Conservation (phyloP, 805 yeast species). For the Hanseniaspora taiwanica region DNA sequence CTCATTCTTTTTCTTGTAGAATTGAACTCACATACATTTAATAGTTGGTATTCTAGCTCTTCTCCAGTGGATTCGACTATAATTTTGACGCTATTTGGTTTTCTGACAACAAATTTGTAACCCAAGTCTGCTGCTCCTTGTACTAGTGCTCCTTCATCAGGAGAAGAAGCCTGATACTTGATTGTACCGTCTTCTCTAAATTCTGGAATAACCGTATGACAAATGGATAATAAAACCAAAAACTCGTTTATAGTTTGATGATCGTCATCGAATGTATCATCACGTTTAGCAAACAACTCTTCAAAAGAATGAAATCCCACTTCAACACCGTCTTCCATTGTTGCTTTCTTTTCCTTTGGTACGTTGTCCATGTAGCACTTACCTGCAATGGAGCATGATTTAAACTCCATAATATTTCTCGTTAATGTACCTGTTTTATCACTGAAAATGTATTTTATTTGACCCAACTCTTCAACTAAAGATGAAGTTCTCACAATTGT, state of each 20-base stretch:
- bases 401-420: slow-evolving; percentile 92
- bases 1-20: slow-evolving; percentile 98
- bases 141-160: slow-evolving; percentile 97
- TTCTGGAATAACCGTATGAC: slow-evolving; percentile 98
- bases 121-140: slow-evolving; percentile 91
- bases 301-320: slow-evolving; percentile 65
- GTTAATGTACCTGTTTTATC: slow-evolving; percentile 97
- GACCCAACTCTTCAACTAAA: slow-evolving; percentile 93
- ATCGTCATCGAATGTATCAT: slow-evolving; percentile 31
- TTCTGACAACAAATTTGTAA: slow-evolving; percentile 70
- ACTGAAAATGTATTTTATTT: slow-evolving; percentile 88
- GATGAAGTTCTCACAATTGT: slow-evolving; percentile 92
- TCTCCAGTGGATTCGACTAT: slow-evolving; percentile 36
- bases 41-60: slow-evolving; percentile 53
- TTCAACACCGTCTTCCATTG: slow-evolving; percentile 65
- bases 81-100: slow-evolving; percentile 69
- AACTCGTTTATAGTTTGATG: slow-evolving; percentile 53
- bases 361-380: slow-evolving; percentile 74
- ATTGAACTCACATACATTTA: slow-evolving; percentile 91
- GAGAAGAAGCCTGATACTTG: slow-evolving; percentile 96
- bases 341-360: slow-evolving; percentile 79
- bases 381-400: slow-evolving; percentile 87
- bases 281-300: slow-evolving; percentile 37
- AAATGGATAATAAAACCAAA: slow-evolving; percentile 71
- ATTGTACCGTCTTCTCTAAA: slow-evolving; percentile 46